Conservation (phyloP, 1,139 yeast genomes). For the Yamadazyma kanchanaburiensis region DNA sequence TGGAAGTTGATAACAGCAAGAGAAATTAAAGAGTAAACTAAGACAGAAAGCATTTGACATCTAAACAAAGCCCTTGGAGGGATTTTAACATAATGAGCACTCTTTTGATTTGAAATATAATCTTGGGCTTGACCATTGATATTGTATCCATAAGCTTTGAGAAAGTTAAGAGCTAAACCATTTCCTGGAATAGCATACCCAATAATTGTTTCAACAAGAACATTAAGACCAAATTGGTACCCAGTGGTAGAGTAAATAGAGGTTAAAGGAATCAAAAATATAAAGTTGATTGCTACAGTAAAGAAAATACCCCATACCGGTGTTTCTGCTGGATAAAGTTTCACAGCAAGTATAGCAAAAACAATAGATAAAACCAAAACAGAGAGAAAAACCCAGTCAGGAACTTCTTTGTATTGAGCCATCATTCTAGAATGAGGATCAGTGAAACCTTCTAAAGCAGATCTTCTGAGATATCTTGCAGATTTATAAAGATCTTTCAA, state of each 20-base stretch:
- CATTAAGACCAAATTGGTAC: slow-evolving; percentile 50
- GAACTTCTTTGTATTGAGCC: slow-evolving; percentile 56
- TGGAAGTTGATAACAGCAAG: slow-evolving; percentile 56
- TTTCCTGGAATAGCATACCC: slow-evolving; percentile 67
- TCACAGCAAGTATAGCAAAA: slow-evolving; percentile 47
- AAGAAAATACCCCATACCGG: slow-evolving; percentile 61
- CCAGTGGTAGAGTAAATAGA: slow-evolving; percentile 54
- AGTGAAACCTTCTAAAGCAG: slow-evolving; percentile 31
- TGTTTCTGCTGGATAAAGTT: slow-evolving; percentile 45
- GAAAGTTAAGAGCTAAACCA: slow-evolving; percentile 55
- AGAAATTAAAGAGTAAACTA: slow-evolving; percentile 42
- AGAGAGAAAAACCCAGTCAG: slow-evolving; percentile 55
- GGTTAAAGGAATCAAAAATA: slow-evolving; percentile 56
- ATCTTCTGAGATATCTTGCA: slow-evolving; percentile 33
- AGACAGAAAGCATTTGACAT: slow-evolving; percentile 48
- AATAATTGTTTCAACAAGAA: slow-evolving; percentile 55
- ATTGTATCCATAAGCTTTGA: slow-evolving; percentile 59
- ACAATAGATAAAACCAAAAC: slow-evolving; percentile 48
- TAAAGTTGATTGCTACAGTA: slow-evolving; percentile 50
- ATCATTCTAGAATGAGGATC: slow-evolving; percentile 60
- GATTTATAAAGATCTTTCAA: slow-evolving; percentile 7
- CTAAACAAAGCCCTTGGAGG: slow-evolving; percentile 64
- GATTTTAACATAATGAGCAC: slow-evolving; percentile 58
- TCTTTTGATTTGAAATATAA: slow-evolving; percentile 53
- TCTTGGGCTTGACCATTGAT: slow-evolving; percentile 61